These are phyloP conservation scores for Strigomonas galati DNA, from an alignment of 208 protist species.

Conservation along the genomic window DNA sequence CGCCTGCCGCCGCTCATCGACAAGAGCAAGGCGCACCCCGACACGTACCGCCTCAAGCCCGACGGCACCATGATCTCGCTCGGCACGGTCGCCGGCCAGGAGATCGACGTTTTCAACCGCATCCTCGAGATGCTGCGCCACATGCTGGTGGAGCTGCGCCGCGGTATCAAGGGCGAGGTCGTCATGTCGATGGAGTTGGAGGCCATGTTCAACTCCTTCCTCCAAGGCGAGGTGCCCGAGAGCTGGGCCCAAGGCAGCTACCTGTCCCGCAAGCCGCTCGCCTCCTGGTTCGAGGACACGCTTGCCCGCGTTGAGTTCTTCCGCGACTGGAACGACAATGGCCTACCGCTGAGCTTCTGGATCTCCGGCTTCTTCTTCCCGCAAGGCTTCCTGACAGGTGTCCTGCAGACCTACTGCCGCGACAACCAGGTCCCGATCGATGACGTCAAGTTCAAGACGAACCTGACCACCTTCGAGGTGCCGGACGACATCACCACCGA, in stretches of 20 bases:
- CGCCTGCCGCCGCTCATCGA: slow-evolving; percentile 83
- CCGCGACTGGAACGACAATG: slow-evolving; percentile 92
- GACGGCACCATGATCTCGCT: slow-evolving; percentile 89
- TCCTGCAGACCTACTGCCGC: slow-evolving; percentile 91
- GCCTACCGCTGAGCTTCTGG: slow-evolving; percentile 91
- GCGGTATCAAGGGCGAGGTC: slow-evolving; percentile 90
- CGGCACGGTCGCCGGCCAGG: slow-evolving; percentile 85
- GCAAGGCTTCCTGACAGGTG: slow-evolving; percentile 92
- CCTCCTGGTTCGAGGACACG: slow-evolving; percentile 95
- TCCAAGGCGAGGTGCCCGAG: slow-evolving; percentile 91
- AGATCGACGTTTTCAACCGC: slow-evolving; percentile 90
- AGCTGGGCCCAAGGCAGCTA: slow-evolving; percentile 90
- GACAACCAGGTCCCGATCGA: slow-evolving; percentile 88
- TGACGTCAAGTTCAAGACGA: slow-evolving; percentile 85
- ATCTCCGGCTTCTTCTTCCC: slow-evolving; percentile 99
- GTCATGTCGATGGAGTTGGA: slow-evolving; percentile 89
- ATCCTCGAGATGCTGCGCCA: slow-evolving; percentile 71
- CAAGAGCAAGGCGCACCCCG: slow-evolving; percentile 62
- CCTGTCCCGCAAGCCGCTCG: slow-evolving; percentile 95
- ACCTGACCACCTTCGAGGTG: slow-evolving; percentile 70
- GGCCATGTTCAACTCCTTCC: slow-evolving; percentile 87
- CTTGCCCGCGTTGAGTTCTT: slow-evolving; percentile 92
- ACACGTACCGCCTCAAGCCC: slow-evolving; percentile 84
- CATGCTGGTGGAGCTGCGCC: slow-evolving; percentile 66
- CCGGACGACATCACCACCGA: slow-evolving; percentile 64